Evolutionary conservation across 1,284 basidiomycete genomes (phyloP), one percentile per base, ranked within the genome.

Genomic region (Naganishia sp.): DNA sequence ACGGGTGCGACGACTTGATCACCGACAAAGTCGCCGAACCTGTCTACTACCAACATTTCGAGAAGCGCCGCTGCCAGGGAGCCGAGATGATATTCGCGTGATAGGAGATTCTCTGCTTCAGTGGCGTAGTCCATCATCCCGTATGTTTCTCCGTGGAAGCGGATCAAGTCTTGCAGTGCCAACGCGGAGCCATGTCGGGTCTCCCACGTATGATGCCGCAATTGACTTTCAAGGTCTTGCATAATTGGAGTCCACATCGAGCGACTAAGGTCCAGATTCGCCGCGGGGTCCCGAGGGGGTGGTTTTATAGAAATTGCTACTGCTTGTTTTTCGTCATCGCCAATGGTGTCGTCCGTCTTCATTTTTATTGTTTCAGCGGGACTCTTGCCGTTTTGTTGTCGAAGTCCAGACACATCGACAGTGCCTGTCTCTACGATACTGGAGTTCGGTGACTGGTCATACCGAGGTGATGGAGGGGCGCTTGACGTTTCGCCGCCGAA

Each of bases 1-100:
- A 99, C 95, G 31, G 96, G 96, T 6, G 95, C 95, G 21, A 99
- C 87, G 55, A 98, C 90, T 78, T 92, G 94, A 76, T 99, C 96
- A 7, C 94, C 92, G 49, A 98, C 88, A 75, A 96, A 99, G 80
- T 99, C 96, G 9, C 94, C 94, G 72, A 99, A 97, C 16, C 96
- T 87, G 79, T 99, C 96, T 21, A 98, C 83, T n/a, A 94, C 89
- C 71, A 99, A 90, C 13, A 99, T 87, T 71, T 88, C 90, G 1
- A 99, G 85, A 57, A 98, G 86, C 71, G 90, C 89, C 11, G 92
- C 87, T 1, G 93, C 89, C 18, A 97, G 81, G 67, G 89, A 15
- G 6, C 65, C 56, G 7, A 72, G 67, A 25, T 45, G 15, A 21
- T 84, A 83, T 77, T 90, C 88, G 74, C 95, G 92, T 0, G 83